A percentile compares a stretch with the other conserved stretches of the same genome.
Evolutionary conservation across 1,139 yeast genomes (phyloP).

Genomic region (Geotrichum cucujoidarum): DNA sequence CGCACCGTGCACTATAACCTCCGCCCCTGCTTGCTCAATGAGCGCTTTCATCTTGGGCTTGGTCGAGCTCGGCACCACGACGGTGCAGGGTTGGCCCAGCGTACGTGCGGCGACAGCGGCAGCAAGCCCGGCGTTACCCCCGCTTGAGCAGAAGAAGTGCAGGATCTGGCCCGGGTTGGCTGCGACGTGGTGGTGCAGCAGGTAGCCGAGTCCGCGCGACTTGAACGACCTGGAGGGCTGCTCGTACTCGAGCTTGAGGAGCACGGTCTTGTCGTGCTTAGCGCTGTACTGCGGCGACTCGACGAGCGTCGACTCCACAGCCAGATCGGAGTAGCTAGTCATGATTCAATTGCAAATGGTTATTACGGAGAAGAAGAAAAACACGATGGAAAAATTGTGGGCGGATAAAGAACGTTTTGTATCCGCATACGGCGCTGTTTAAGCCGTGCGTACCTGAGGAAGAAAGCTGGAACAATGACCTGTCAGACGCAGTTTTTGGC

Average conservation of each 20-base stretch:
- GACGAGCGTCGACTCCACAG: slow-evolving; percentile 30
- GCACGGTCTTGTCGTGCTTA: slow-evolving; percentile 44
- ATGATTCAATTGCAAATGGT: background rate
- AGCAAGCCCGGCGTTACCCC: slow-evolving; percentile 78
- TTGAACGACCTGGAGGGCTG: slow-evolving; percentile 76
- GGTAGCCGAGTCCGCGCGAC: slow-evolving; percentile 56
- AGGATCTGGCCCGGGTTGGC: slow-evolving; percentile 26
- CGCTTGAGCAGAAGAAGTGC: slow-evolving; percentile 61
- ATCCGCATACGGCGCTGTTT: too few species aligned
- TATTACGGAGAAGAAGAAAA: background rate
- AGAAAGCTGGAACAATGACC: too few species aligned
- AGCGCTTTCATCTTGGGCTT: slow-evolving; percentile 41
- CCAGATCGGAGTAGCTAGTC: background rate
- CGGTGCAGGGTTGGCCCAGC: slow-evolving; percentile 52
- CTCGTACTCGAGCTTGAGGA: slow-evolving; percentile 56
- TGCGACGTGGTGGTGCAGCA: slow-evolving; percentile 17
- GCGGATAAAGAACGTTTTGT: background rate
- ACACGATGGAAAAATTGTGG: background rate
- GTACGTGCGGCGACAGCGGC: slow-evolving; percentile 57
- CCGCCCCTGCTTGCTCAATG: slow-evolving; percentile 48
- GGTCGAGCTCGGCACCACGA: slow-evolving; percentile 56
- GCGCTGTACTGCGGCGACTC: slow-evolving; percentile 28
- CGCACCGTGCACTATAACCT: slow-evolving; percentile 50
- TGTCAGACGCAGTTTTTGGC: too few species aligned
- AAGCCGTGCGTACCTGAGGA: too few species aligned